Conservation (phyloP, 2,329 filamentous ascomycete species). For the Phialemonium atrogriseum region DNA sequence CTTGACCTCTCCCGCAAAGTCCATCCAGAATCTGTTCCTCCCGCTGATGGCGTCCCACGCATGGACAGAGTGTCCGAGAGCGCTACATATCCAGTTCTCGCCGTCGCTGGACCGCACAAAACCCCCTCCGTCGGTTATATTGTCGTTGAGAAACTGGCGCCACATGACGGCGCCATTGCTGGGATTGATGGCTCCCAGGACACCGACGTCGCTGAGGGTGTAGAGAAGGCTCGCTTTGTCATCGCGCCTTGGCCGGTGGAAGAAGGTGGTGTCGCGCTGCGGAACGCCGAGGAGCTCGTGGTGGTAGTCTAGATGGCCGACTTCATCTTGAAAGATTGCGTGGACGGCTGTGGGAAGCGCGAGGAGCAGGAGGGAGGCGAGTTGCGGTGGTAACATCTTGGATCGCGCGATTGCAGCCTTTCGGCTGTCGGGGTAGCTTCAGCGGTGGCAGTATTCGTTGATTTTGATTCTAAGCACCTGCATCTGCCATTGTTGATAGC, state of each 20-base stretch:
- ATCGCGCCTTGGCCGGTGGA: conserved; percentile 74
- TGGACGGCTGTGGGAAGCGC: conserved; percentile 39
- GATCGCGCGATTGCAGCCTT: no score
- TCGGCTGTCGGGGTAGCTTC: no score
- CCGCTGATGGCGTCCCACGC: conserved; percentile 82
- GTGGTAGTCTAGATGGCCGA: conserved; percentile 88
- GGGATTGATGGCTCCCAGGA: conserved; percentile 84
- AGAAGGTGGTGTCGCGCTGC: conserved; percentile 79
- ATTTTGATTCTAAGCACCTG: no score
- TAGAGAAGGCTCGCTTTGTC: conserved; percentile 88
- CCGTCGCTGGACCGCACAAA: conserved; percentile 67
- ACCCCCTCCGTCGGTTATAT: conserved; percentile 36
- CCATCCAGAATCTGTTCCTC: conserved; percentile 64
- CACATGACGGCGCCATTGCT: conserved; percentile 77
- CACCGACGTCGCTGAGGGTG: conserved; percentile 74
- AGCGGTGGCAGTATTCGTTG: no score
- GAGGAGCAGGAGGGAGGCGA: conserved; percentile 21
- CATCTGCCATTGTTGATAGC: no score
- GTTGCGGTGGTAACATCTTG: conserved; percentile 9
- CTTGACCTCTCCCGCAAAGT: conserved; percentile 49
- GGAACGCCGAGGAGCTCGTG: conserved; percentile 81
- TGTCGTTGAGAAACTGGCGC: conserved; percentile 65
- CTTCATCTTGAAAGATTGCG: conserved; percentile 84
- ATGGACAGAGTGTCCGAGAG: conserved; percentile 59
- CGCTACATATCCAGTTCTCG: conserved; percentile 69